Conservation (phyloP, 192 early-diverging fungal species). For the Chytriomyces confervae region DNA sequence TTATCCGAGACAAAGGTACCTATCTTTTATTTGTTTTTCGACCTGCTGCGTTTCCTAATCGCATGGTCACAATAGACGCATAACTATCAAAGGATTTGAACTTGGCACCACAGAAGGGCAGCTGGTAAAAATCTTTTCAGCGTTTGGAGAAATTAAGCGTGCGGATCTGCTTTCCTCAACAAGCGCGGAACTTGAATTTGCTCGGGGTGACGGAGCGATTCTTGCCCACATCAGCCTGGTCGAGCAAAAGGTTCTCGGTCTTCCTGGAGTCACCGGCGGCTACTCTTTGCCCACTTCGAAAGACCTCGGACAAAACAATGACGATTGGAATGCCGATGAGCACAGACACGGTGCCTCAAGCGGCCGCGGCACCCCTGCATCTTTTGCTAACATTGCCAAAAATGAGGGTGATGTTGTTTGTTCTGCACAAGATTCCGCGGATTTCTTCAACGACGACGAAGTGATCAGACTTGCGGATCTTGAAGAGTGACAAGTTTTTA, state of each 20-base stretch:
- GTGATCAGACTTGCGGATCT: conserved; percentile 14
- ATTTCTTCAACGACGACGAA: conserved; percentile 2
- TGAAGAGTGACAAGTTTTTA: conserved; percentile 10
- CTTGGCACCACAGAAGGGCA: conserved; percentile 12
- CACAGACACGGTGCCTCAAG: background rate
- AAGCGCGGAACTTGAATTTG: conserved; percentile 44
- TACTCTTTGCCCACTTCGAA: conserved; percentile 21
- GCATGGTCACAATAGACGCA: conserved; percentile 12
- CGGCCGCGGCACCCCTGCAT: background rate
- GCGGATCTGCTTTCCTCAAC: conserved; percentile 19
- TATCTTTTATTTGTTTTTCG: conserved; percentile 2
- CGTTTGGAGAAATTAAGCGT: conserved; percentile 41
- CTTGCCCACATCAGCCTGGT: conserved; percentile 20
- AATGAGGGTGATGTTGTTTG: background rate
- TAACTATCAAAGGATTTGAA: conserved; percentile 27
- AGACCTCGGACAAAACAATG: background rate
- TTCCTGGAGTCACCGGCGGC: conserved; percentile 12
- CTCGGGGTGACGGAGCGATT: conserved; percentile 43
- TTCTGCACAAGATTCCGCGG: background rate
- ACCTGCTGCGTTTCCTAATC: background rate
- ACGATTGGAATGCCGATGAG: background rate
- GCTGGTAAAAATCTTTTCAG: background rate
- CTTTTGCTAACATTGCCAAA: background rate
- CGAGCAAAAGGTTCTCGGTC: conserved; percentile 18
- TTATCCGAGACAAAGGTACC: conserved; percentile 44